phyloP scores from a whole-genome alignment of 352 stramenopile genomes.

The Lagenidium giganteum region DNA sequence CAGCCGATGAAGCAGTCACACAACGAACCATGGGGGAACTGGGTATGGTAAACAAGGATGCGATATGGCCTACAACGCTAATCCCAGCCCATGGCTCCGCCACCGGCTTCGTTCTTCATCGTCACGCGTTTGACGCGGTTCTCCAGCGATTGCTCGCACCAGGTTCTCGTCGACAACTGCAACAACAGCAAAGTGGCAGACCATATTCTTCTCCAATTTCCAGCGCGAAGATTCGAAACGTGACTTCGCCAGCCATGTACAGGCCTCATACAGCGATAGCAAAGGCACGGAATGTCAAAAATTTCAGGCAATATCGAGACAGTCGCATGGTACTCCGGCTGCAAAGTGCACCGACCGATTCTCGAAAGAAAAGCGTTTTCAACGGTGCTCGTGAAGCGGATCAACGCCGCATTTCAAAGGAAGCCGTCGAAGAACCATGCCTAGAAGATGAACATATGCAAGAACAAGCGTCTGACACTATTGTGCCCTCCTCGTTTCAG shows the following conservation, averaged over 20 bases:
- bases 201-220: conserved; percentile 33
- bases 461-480: neutral
- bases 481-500: conserved; percentile 16
- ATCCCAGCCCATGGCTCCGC: conserved; percentile 6
- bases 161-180: neutral
- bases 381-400: neutral
- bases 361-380: neutral
- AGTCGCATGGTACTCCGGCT: too few species aligned
- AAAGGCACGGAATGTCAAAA: conserved; percentile 2
- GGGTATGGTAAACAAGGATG: conserved; percentile 33
- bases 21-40: conserved; percentile 51
- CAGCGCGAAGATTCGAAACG: conserved; percentile 1
- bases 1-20: conserved; percentile 6
- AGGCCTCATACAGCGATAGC: neutral
- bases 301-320: conserved; percentile 5
- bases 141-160: conserved; percentile 22
- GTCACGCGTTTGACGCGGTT: conserved; percentile 30
- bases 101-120: conserved; percentile 22
- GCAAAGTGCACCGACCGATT: too few species aligned
- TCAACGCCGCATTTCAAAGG: too few species aligned
- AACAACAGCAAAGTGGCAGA: conserved; percentile 19
- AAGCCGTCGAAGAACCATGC: too few species aligned
- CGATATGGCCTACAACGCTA: conserved; percentile 35
- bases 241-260: neutral
- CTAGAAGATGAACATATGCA: neutral